A percentile compares a stretch with the other conserved stretches of the same genome.
Conservation (phyloP, 768 basidiomycete genomes). For the Lactifluus volemus region DNA sequence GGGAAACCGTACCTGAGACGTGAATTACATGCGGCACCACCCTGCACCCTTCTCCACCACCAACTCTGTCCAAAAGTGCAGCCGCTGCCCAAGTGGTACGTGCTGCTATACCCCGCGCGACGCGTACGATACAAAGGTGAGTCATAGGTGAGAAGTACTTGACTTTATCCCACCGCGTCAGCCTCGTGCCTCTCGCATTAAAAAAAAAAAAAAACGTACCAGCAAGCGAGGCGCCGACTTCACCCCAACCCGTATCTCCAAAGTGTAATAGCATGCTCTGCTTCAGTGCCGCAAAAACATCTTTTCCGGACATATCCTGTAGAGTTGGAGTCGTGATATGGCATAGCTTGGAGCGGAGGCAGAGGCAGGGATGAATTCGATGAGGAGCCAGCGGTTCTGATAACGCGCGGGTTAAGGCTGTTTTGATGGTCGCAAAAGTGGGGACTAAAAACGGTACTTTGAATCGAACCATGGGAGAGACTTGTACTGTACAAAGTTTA, state of each 20-base stretch:
- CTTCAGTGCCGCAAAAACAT: conserved; percentile 59
- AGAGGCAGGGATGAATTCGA: conserved; percentile 64
- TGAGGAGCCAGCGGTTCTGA: conserved; percentile 83
- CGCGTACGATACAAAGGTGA: conserved; percentile 77
- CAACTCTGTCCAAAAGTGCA: conserved; percentile 57
- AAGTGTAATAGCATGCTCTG: conserved; percentile 65
- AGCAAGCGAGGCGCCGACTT: conserved; percentile 59
- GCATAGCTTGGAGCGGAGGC: conserved; percentile 77
- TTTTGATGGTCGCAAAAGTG: neutral
- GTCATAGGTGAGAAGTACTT: conserved; percentile 85
- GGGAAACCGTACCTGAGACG: conserved; percentile 54
- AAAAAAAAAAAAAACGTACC: conserved; percentile 35
- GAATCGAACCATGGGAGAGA: conserved; percentile 9
- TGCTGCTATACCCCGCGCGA: conserved; percentile 67
- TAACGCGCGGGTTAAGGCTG: neutral
- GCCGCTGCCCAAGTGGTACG: conserved; percentile 72
- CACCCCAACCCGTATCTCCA: conserved; percentile 83
- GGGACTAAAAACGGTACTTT: neutral
- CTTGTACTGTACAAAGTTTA: no score
- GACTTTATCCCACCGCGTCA: conserved; percentile 35
- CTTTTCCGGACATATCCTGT: conserved; percentile 59
- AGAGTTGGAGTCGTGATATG: conserved; percentile 27
- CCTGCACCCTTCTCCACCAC: conserved; percentile 31
- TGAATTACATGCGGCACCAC: conserved; percentile 74
- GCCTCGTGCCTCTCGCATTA: neutral